phyloP scores from a whole-genome alignment of 1,284 basidiomycete genomes.

The Moesziomyces globuligerus region DNA sequence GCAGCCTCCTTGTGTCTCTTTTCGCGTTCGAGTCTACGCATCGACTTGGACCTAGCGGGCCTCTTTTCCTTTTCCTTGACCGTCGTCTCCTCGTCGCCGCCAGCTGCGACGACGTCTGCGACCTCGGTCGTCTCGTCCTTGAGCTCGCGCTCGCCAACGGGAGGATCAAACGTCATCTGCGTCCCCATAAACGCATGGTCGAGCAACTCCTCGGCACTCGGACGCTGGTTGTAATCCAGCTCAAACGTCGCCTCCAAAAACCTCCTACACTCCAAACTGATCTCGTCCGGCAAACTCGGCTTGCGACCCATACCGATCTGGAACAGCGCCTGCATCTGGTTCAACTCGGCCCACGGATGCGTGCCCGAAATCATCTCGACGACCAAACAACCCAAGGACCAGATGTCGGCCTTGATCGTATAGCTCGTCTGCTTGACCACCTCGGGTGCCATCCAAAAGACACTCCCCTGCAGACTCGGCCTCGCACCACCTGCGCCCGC shows the following conservation, averaged over 20 bases:
- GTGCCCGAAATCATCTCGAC: constrained; percentile 99
- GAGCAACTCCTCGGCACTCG: constrained; percentile 57
- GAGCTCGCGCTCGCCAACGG: background rate
- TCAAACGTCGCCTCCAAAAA: constrained; percentile 63
- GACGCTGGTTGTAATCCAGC: constrained; percentile 58
- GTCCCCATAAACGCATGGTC: constrained; percentile 59
- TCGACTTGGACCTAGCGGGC: constrained; percentile 24
- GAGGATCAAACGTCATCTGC: constrained; percentile 28
- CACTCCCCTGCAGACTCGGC: constrained; percentile 92
- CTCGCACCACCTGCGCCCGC: constrained; percentile 72
- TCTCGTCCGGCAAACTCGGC: constrained; percentile 61
- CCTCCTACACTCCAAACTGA: constrained; percentile 53
- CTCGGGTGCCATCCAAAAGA: constrained; percentile 84
- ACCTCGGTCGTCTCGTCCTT: constrained; percentile 3
- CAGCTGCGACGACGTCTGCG: too few relatives aligned
- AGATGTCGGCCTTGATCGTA: constrained; percentile 95
- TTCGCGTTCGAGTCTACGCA: constrained; percentile 24
- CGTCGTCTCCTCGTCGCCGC: too few relatives aligned
- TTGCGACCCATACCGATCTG: constrained; percentile 59
- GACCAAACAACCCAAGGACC: constrained; percentile 95
- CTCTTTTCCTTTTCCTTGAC: constrained; percentile 25
- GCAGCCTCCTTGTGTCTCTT: constrained; percentile 36
- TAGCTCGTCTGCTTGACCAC: constrained; percentile 95
- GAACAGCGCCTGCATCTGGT: constrained; percentile 80
- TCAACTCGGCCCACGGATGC: constrained; percentile 95